These are phyloP conservation scores for Hibiscus tridactylites DNA, from an alignment of 345 rosid genomes.

Conservation along the genomic window DNA sequence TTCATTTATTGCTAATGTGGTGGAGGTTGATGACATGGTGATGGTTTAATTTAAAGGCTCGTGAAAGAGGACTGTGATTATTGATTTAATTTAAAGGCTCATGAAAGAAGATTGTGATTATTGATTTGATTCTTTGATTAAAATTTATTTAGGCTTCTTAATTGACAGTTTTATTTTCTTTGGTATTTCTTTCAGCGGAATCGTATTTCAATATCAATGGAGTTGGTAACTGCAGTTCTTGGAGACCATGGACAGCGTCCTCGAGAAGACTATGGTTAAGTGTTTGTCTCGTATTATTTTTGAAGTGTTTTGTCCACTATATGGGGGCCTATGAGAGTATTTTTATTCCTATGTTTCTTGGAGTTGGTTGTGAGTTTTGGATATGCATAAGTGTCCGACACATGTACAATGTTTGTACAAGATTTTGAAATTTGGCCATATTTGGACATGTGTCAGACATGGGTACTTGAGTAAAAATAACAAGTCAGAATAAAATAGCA, in stretches of 20 bases:
- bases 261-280: conserved; percentile 67
- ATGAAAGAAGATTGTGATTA: not conserved
- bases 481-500: not conserved
- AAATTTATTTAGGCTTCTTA: not conserved
- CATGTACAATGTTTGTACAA: not conserved
- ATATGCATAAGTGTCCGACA: not conserved
- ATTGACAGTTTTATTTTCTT: not conserved
- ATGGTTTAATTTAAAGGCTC: not conserved
- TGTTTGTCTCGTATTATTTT: not conserved
- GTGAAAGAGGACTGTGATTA: not conserved
- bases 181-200: conserved; percentile 42
- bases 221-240: conserved; percentile 92
- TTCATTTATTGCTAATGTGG: not conserved
- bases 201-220: conserved; percentile 90
- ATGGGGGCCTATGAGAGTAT: not conserved
- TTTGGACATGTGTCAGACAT: not conserved
- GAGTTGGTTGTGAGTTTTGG: not conserved
- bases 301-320: not conserved
- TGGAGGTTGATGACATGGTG: not conserved
- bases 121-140: not conserved
- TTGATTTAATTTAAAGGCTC: not conserved
- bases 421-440: not conserved
- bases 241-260: conserved; percentile 99
- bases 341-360: not conserved
- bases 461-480: not conserved